Base-by-base conservation (phyloP, 352 stramenopile species). In the Aphanomyces invadans region DNA sequence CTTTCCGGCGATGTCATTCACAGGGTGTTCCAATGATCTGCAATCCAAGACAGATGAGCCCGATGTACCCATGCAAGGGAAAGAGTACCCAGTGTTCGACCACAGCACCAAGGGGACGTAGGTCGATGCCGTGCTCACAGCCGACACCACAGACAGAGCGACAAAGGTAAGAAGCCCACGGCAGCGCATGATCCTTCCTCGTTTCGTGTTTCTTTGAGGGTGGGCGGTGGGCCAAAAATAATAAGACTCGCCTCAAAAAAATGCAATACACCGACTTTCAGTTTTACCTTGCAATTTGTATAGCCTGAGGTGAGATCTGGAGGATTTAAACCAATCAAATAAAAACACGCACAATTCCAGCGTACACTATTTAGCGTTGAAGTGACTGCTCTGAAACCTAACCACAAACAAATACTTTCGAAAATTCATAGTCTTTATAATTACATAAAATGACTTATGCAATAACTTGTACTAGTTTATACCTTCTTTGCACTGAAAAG, bases 21-120 rank as follows among this genome's bases (percentile, higher is more conserved):
- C 42, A 1, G 60, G 60, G 36, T 67, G 60, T 44, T 56, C 60
- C 12, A 67, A 67, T 31, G 54, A 21, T n/a, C 60, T 67, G 57
- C 23, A 46, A 29, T 28, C 9, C 23, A 19, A 31, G 4, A 5
- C 17, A 9, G 21, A 62, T 45, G 53, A 25, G 21, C 15, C 17
- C 11, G 21, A 19, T n/a, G 15, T 32, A 62, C 46, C 3, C n/a
- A 48, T 7, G 36, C 53, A 57, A 38, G 49, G 28, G 49, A 36
- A 9, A 12, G 17, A 39, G 32, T 67, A 67, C 60, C 42, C 42
- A 28, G 28, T 59, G 23, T 57, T 49, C 17, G 60, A 38, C 60
- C 60, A 67, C 28, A 67, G 44, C 7, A 57, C 28, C 9, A 67
- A 51, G 39, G 60, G 60, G 23, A 57, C 38, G 26, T 67, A 67